Percentiles rank a stretch among this genome's conserved stretches.
phyloP scores from a whole-genome alignment of 2,329 filamentous ascomycete species.

The Arthrobotrys conoides region DNA sequence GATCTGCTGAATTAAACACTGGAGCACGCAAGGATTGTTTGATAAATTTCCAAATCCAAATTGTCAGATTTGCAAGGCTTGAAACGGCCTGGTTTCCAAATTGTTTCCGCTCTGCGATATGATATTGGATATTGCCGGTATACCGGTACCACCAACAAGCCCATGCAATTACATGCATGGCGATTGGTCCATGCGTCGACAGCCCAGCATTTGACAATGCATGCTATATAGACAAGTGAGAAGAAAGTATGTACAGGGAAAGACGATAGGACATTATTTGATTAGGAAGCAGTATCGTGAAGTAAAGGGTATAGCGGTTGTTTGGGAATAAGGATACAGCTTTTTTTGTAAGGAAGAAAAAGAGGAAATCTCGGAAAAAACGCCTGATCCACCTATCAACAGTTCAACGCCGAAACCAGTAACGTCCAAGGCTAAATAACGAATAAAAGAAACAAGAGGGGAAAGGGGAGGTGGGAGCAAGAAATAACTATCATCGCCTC shows the following conservation, averaged over 20 bases:
- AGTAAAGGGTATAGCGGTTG: neutral
- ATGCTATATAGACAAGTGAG: constrained; percentile 3
- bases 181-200: neutral
- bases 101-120: constrained; percentile 21
- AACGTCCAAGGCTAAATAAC: constrained; percentile 11
- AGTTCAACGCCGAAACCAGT: constrained; percentile 6
- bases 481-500: too few relatives aligned
- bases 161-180: constrained; percentile 3
- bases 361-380: constrained; percentile 1
- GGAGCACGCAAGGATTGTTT: constrained; percentile 2
- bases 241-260: constrained; percentile 38
- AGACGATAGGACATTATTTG: neutral
- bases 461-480: too few relatives aligned
- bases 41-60: neutral
- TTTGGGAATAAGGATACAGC: neutral
- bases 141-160: neutral
- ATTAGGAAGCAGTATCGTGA: constrained; percentile 24
- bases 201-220: neutral
- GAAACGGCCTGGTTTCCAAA: constrained; percentile 20
- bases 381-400: constrained; percentile 16
- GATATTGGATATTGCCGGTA: neutral
- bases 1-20: neutral
- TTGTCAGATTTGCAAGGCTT: neutral
- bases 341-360: constrained; percentile 47
- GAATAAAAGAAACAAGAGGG: neutral